Evolutionary conservation across 2,329 filamentous ascomycete genomes (phyloP), one percentile per base, ranked within the genome.

Genomic region (Exophiala calicioides): DNA sequence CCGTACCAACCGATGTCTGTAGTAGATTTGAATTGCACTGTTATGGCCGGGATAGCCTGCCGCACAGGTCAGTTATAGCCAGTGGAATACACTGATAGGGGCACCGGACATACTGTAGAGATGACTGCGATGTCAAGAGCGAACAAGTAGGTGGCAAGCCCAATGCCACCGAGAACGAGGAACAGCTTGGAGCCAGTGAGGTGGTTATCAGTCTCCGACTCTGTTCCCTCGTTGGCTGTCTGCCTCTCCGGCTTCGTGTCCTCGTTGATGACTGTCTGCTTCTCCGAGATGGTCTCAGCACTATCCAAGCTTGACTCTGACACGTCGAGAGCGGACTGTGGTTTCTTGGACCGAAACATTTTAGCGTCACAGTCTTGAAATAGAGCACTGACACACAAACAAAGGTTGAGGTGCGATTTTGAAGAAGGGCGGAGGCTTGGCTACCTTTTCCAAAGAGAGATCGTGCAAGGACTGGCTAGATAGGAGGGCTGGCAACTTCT

Each of bases 81-180:
- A 9, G 16, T 15, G 3, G 19, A 52, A 29, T 12, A 38, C 7
- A 21, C 19, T 16, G 9, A 13, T 10, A 20, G 19, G 8, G 19
- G 35, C 4, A 19, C 8, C 15, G 15, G 4, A 9, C 43, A 10
- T 5, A 66, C 67, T 2, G 63, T 67, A 3, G 62, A 60, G 38
- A 70, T 57, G 8, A 69, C 69, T 2, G 65, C 64, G 4, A 44
- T 38, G 19, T 54, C 51, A 20, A 51, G 48, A 3, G 79, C 55
- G 61, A 76, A 70, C 13, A 77, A 54, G 48, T 78, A 78, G 10
- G 68, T 66, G 5, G 67, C 68, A 3, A 73, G 50, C 0, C 71
- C 73, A 10, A 77, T 58, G 2, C 63, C 62, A 4, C 50, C 48
- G 13, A 71, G 58, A n/a, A 66, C 54, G 37, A 58, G 52, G 15